These are phyloP conservation scores for Hippophae rhamnoides DNA, from an alignment of 306 rosid genomes.

Conservation along the genomic window DNA sequence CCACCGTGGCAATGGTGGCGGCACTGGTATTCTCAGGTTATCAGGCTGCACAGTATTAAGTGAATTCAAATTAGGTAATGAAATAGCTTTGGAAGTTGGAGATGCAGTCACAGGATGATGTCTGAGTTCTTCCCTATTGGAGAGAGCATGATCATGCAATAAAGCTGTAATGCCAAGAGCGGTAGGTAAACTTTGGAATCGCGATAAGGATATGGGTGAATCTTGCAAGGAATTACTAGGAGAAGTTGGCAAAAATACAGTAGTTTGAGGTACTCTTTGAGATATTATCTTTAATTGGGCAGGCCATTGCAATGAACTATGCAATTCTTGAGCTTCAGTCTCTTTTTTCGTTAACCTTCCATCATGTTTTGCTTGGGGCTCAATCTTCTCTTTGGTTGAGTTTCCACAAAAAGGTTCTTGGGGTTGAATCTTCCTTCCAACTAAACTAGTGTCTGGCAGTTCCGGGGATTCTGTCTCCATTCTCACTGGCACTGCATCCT, in stretches of 20 bases:
- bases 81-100: constrained; percentile 12
- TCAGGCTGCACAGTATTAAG: constrained; percentile 25
- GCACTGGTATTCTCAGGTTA: constrained; percentile 20
- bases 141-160: constrained; percentile 59
- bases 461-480: constrained; percentile 20
- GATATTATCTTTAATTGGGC: constrained; percentile 63
- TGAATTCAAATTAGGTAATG: constrained; percentile 24
- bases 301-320: constrained; percentile 44
- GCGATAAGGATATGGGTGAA: constrained; percentile 46
- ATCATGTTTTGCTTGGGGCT: constrained; percentile 10
- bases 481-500: constrained; percentile 15
- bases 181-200: constrained; percentile 60
- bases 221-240: constrained; percentile 47
- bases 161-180: constrained; percentile 81
- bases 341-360: constrained; percentile 12
- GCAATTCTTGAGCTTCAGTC: constrained; percentile 39
- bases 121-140: constrained; percentile 24
- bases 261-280: constrained; percentile 42
- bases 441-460: constrained; percentile 15
- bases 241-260: constrained; percentile 47
- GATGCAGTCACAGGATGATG: constrained; percentile 28
- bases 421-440: constrained; percentile 17
- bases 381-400: constrained; percentile 18
- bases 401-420: constrained; percentile 16
- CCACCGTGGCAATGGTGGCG: constrained; percentile 18